Conservation (phyloP, 2,329 filamentous ascomycete species). For the Aspergillus tamarii region DNA sequence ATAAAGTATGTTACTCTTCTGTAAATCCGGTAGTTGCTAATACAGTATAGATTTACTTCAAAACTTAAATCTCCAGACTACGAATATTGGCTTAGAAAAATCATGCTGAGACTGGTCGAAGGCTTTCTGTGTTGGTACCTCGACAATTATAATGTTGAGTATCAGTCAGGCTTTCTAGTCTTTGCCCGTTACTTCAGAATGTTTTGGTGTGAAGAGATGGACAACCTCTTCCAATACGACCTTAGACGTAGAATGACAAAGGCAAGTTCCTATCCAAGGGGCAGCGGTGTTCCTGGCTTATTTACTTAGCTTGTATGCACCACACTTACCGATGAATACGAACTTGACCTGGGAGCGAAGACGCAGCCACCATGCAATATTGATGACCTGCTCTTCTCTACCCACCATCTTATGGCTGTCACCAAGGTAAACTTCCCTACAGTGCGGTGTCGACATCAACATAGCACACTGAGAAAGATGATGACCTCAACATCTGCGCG, state of each 20-base stretch:
- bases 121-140: slow-evolving; percentile 21
- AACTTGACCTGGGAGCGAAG: slow-evolving; percentile 17
- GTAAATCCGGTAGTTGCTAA: background rate
- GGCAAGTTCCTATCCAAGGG: slow-evolving; percentile 9
- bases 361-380: slow-evolving; percentile 19
- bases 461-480: slow-evolving; percentile 25
- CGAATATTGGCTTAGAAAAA: slow-evolving; percentile 15
- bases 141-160: slow-evolving; percentile 12
- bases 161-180: slow-evolving; percentile 17
- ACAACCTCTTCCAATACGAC: slow-evolving; percentile 15
- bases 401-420: slow-evolving; percentile 20
- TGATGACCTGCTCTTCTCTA: slow-evolving; percentile 12
- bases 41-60: slow-evolving; percentile 9
- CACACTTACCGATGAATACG: slow-evolving; percentile 20
- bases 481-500: slow-evolving; percentile 20
- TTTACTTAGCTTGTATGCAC: slow-evolving; percentile 18
- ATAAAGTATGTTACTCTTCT: background rate
- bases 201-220: slow-evolving; percentile 19
- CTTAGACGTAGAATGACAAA: slow-evolving; percentile 18
- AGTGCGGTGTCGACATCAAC: slow-evolving; percentile 17
- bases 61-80: slow-evolving; percentile 7
- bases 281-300: slow-evolving; percentile 6
- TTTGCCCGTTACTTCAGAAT: slow-evolving; percentile 20
- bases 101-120: slow-evolving; percentile 16
- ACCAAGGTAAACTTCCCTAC: slow-evolving; percentile 19